Conservation (phyloP, 192 early-diverging fungal species). For the Backusella macrospora region DNA sequence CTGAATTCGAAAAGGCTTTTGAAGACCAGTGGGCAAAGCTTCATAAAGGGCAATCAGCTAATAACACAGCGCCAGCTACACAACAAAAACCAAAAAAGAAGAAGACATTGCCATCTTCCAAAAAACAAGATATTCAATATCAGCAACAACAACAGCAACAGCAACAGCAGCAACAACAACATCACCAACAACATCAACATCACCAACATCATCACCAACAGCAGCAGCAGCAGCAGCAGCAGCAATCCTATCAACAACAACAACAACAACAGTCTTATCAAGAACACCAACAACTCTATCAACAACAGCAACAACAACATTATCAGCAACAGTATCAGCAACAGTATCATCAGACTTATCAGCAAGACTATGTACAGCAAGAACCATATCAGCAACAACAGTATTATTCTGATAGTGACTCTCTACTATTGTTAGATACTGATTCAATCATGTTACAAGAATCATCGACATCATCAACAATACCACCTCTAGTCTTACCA, state of each 20-base stretch:
- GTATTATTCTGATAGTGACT: too few relatives aligned
- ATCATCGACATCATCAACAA: not conserved
- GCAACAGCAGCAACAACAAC: not conserved
- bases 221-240: not conserved
- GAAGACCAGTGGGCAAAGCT: constrained; percentile 65
- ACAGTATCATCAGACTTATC: not conserved
- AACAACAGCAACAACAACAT: not conserved
- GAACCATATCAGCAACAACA: not conserved
- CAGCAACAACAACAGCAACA: not conserved
- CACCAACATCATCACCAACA: not conserved
- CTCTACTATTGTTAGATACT: too few relatives aligned
- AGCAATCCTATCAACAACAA: not conserved
- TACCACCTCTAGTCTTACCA: not conserved
- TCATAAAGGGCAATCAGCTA: not conserved
- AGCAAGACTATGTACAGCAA: not conserved
- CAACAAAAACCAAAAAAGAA: not conserved
- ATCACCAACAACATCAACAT: not conserved
- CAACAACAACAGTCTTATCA: not conserved
- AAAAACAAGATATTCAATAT: not conserved
- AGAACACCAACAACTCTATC: too few relatives aligned
- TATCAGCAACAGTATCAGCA: not conserved
- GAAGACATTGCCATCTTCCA: not conserved
- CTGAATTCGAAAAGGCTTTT: constrained; percentile 68
- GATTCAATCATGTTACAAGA: not conserved
- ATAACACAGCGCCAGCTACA: not conserved